Conservation (phyloP, 1,284 basidiomycete genomes). For the Rhodotorula sp. region DNA sequence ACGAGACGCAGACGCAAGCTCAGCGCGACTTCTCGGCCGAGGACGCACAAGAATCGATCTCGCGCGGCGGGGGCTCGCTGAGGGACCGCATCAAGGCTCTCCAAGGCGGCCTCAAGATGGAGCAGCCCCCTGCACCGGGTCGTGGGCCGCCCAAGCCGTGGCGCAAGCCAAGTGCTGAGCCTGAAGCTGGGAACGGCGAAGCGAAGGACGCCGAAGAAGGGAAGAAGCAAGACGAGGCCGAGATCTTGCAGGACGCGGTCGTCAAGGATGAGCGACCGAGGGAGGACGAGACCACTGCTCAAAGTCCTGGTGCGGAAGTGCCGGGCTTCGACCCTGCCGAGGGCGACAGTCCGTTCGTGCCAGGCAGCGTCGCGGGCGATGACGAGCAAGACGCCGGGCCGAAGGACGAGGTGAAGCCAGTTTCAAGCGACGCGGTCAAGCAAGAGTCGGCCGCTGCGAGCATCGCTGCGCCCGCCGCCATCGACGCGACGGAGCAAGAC, state of each 20-base stretch:
- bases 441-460: slow-evolving; percentile 30
- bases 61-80: slow-evolving; percentile 54
- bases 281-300: slow-evolving; percentile 39
- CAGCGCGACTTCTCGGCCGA: slow-evolving; percentile 41
- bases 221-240: slow-evolving; percentile 31
- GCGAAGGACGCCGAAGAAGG: slow-evolving; percentile 39
- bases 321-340: slow-evolving; percentile 30
- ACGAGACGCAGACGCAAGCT: slow-evolving; percentile 10
- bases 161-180: slow-evolving; percentile 16
- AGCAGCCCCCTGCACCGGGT: slow-evolving; percentile 60
- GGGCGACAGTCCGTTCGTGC: neutral
- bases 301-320: slow-evolving; percentile 17
- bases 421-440: slow-evolving; percentile 1
- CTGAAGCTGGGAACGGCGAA: slow-evolving; percentile 16
- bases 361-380: neutral
- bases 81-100: slow-evolving; percentile 91
- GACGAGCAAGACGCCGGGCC: neutral
- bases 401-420: neutral
- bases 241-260: slow-evolving; percentile 20
- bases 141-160: slow-evolving; percentile 55
- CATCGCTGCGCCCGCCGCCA: neutral
- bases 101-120: slow-evolving; percentile 60
- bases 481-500: slow-evolving; percentile 14
- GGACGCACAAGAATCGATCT: slow-evolving; percentile 36
- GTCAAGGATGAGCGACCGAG: slow-evolving; percentile 49